phyloP scores from a whole-genome alignment of 1,284 basidiomycete species.

The Ganoderma meredithae region DNA sequence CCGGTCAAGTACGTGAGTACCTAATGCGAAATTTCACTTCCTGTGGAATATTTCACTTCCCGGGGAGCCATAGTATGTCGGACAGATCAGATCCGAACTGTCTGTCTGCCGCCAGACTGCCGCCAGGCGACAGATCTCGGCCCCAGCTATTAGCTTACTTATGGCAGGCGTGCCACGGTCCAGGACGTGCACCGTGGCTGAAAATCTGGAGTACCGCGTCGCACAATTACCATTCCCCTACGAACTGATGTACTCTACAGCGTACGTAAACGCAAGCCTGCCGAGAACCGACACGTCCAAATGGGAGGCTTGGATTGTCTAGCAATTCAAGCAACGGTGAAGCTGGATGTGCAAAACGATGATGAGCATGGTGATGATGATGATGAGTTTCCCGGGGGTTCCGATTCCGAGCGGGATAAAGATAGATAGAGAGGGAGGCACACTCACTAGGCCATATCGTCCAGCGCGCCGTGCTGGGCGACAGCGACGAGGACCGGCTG shows the following conservation, averaged over 20 bases:
- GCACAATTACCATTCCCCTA: conserved; percentile 7
- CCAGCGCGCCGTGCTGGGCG: conserved; percentile 57
- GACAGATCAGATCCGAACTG: background rate
- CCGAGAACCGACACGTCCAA: background rate
- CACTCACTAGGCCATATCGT: conserved; percentile 55
- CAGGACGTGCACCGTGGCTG: too few species aligned
- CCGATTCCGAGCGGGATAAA: too few species aligned
- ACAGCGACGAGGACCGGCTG: conserved; percentile 60
- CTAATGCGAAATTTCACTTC: too few species aligned
- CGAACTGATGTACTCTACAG: conserved; percentile 5
- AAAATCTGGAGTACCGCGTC: background rate
- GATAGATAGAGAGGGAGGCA: background rate
- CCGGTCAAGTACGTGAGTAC: too few species aligned
- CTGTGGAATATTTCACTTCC: too few species aligned
- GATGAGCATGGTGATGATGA: background rate
- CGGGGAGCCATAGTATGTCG: too few species aligned
- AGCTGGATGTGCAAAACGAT: conserved; percentile 11
- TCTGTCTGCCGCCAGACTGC: too few species aligned
- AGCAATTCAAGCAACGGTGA: conserved; percentile 21
- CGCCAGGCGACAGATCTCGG: too few species aligned
- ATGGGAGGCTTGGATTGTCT: background rate
- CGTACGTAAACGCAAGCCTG: background rate
- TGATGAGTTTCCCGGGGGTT: background rate
- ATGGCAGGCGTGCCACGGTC: background rate
- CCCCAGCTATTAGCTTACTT: too few species aligned